Base-by-base conservation (phyloP, 2,329 filamentous ascomycete genomes). In the Didymella keratinophila region DNA sequence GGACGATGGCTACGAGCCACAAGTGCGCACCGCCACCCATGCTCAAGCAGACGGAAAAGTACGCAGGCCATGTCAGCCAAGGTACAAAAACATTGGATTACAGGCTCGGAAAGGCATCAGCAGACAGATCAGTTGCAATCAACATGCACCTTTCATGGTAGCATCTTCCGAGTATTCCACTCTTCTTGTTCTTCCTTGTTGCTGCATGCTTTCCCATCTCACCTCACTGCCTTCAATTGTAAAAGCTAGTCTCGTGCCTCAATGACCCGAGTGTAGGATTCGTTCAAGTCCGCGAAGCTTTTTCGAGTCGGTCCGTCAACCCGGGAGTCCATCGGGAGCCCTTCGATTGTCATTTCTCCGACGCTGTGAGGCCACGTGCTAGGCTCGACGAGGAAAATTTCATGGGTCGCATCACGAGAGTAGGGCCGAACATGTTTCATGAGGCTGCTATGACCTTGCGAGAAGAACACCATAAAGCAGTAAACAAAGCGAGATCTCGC, bases 341-440 rank as follows among this genome's bases (percentile, higher is more conserved):
- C 20, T 12, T 41, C 28, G 36, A 37, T 18, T 27, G 10, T 52
- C 44, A 39, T 44, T 36, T 50, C 45, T 54, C 41, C 46, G 18
- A 44, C 32, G 23, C 39, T 43, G 18, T 27, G 23, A 34, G 14
- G 30, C 50, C 39, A 49, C 25, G 43, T 48, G 32, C 55, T 53
- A 58, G 14, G 12, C 49, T 34, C 11, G 39, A 53, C 36, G 9
- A 9, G 44, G 44, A 42, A 45, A 10, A 36, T 16, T 30, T 18
- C 2, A 36, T 41, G 50, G 50, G 27, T 27, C 41, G 43, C 28
- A 43, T 45, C 20, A 11, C 25, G 25, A 41, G 4, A 58, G 46
- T 54, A 58, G 56, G 56, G 50, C 56, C 56, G 56, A 58, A 32
- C 23, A 11, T 30, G 56, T 58, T 58, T 58, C 56, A 58, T 34